Base-by-base conservation (phyloP, 192 early-diverging fungal genomes). In the Coemansia sp. region DNA sequence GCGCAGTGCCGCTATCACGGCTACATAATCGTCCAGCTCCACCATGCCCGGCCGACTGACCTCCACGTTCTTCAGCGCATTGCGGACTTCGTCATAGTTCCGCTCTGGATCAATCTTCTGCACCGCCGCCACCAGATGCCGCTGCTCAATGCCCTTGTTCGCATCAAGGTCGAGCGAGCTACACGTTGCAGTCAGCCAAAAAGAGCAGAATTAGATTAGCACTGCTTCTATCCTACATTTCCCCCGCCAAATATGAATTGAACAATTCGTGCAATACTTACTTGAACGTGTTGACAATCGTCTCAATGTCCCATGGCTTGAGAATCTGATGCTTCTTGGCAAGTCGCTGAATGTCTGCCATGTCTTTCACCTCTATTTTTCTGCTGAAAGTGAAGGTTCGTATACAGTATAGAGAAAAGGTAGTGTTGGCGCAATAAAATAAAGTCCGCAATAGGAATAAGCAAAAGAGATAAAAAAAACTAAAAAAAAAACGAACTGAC, bases 11-110 rank as follows among this genome's bases (percentile, higher is more conserved):
- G 40, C 74, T 65, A 15, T 67, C 60, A 45, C 49, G 46, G 15
- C 66, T 64, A 92, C 83, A 81, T 91, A 92, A 68, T 93, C 92
- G 69, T 93, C 92, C 12, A 89, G 77, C 68, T 92, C 90, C 54
- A 92, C 86, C 70, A 88, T 87, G 45, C 88, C 87, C 9, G 87
- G 84, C 12, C 88, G 82, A 69, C 86, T 90, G 60, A 87, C 86
- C 37, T 85, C 83, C 32, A 93, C 86, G 69, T 87, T 80, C 72
- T 90, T 90, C 45, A 92, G 74, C 22, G 87, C 87, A 10, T 76
- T 75, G 41, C 90, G 88, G 52, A 93, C 88, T 54, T 92, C 88
- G 68, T 93, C 92, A 68, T 93, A 93, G 64, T 84, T 79, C 62
- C 86, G 76, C 65, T 87, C 86, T 15, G 88, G 84, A 19, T 89